Evolutionary conservation across 495 filamentous ascomycete genomes (phyloP), one percentile per base, ranked within the genome.

Genomic region (Neurospora sp.): DNA sequence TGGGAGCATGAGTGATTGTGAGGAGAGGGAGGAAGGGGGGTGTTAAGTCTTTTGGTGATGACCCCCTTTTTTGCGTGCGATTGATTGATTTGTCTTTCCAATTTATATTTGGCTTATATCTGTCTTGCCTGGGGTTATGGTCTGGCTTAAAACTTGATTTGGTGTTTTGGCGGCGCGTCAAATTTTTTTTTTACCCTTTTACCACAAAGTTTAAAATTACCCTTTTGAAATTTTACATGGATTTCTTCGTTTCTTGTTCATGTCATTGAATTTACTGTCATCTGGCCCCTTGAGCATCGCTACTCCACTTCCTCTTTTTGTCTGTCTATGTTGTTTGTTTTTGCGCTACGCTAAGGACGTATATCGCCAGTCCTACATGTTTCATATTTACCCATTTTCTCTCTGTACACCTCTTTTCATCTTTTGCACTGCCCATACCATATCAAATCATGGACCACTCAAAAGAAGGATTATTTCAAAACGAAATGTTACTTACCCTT

Each of bases 1-100:
- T 79, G 86, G 78, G 16, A 88, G 83, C 71, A 88, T 83, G 82
- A 81, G 80, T 27, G 80, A 80, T 23, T 77, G 75, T 39, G 79
- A 77, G 20, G 76, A 76, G 3, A 73, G 31, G 23, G 77, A 75
- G 11, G 74, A 70, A 2, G 74, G 72, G 14, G 75, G 75, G 18
- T 80, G 77, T 18, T 79, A 72, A 73, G 31, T 31, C 23, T 20
- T 69, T 37, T n/a, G 37, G n/a, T 6, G 37, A 70, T n/a, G n/a
- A n/a, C n/a, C 31, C 12, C 3, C 12, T 5, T 7, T 10, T 18
- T 39, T 69, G 62, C 35, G 14, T 14, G 18, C n/a, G 39, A 46
- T 16, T 46, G 40, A 38, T 31, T 31, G 35, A n/a, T 39, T 70
- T 69, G 20, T 10, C 16, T 20, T 39, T 73, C 41, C 12, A 69